These are phyloP conservation scores for Debaryomycetaceae sp. DNA, from an alignment of 1,139 yeast genomes.

Conservation along the genomic window DNA sequence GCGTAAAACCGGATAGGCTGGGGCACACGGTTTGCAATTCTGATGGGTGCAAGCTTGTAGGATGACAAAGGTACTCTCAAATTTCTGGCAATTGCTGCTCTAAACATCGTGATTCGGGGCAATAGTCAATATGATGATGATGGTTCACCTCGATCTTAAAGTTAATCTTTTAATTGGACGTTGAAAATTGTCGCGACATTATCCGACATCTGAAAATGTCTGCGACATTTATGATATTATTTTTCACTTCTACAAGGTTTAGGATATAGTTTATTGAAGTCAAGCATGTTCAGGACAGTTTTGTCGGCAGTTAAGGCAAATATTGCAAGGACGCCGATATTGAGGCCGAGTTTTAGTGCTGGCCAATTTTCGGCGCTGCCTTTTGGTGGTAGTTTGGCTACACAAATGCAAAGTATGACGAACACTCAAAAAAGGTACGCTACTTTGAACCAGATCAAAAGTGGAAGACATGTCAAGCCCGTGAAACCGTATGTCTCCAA, in stretches of 20 bases:
- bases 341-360: background rate
- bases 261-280: background rate
- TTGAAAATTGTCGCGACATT: conserved; percentile 1
- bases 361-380: background rate
- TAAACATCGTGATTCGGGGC: conserved; percentile 27
- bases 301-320: conserved; percentile 5
- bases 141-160: background rate
- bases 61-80: conserved; percentile 21
- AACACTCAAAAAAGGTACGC: conserved; percentile 49
- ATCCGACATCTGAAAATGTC: background rate
- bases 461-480: conserved; percentile 60
- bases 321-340: conserved; percentile 1
- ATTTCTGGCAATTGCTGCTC: conserved; percentile 27
- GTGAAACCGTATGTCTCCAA: conserved; percentile 44
- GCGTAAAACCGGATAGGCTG: conserved; percentile 48
- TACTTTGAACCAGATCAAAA: conserved; percentile 69
- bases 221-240: conserved; percentile 2
- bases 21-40: conserved; percentile 12
- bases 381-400: background rate
- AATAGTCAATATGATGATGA: background rate
- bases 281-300: conserved; percentile 1
- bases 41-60: conserved; percentile 12
- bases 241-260: background rate
- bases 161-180: background rate
- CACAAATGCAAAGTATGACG: conserved; percentile 2